Conservation (phyloP, 1,284 basidiomycete genomes). For the Phaffia rhodozyma region DNA sequence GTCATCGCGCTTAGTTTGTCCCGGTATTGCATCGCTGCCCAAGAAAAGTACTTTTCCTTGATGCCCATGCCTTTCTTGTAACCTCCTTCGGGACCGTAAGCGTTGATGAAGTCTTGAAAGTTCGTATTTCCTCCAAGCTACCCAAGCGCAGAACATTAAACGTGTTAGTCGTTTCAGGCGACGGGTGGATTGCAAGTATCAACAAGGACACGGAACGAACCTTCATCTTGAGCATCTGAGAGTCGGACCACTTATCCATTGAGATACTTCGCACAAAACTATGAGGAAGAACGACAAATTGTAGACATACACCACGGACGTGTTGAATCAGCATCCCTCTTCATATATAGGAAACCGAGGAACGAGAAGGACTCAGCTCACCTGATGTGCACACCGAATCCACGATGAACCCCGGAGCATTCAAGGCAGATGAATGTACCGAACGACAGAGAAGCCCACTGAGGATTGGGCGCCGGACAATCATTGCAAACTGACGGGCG, state of each 20-base stretch:
- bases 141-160: conserved; percentile 6
- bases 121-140: conserved; percentile 73
- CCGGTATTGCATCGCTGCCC: conserved; percentile 82
- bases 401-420: conserved; percentile 81
- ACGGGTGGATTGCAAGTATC: conserved; percentile 5
- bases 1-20: conserved; percentile 54
- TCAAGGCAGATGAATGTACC: conserved; percentile 69
- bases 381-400: conserved; percentile 62
- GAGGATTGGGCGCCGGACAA: conserved; percentile 72
- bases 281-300: conserved; percentile 27
- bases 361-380: conserved; percentile 18
- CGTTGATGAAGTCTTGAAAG: conserved; percentile 64
- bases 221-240: conserved; percentile 82
- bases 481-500: conserved; percentile 50
- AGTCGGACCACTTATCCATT: conserved; percentile 90
- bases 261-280: conserved; percentile 85
- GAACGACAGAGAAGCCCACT: conserved; percentile 75
- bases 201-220: conserved; percentile 37
- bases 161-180: neutral
- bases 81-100: conserved; percentile 61
- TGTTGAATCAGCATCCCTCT: neutral
- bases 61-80: conserved; percentile 56
- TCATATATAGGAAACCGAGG: conserved; percentile 5
- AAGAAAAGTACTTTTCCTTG: conserved; percentile 74
- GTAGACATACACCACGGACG: conserved; percentile 7